A percentile compares a stretch with the other conserved stretches of the same genome.
Conservation (phyloP, 1,284 basidiomycete species). For the Trametes polyzona region DNA sequence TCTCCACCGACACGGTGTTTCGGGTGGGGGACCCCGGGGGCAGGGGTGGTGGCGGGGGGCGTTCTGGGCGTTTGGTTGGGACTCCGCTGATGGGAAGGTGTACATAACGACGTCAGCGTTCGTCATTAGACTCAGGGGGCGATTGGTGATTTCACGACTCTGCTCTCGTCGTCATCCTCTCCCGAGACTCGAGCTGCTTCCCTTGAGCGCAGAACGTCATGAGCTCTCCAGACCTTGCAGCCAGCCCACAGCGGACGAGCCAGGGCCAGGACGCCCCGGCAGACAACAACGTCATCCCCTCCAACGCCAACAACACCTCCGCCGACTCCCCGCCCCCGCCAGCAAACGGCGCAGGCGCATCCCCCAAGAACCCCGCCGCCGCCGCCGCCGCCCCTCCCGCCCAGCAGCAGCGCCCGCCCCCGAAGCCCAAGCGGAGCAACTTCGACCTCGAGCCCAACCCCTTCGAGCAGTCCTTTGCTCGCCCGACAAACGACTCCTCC, state of each 20-base stretch:
- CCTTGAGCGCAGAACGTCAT: conserved; percentile 22
- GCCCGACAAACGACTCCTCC: conserved; percentile 47
- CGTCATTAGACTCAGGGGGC: conserved; percentile 34
- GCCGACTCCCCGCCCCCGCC: conserved; percentile 9
- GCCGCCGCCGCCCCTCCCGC: conserved; percentile 8
- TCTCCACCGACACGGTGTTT: conserved; percentile 23
- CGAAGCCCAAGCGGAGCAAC: conserved; percentile 53
- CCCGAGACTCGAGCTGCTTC: conserved; percentile 26
- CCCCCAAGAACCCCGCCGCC: conserved; percentile 9
- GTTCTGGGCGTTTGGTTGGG: conserved; percentile 23
- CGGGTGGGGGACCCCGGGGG: conserved; percentile 21
- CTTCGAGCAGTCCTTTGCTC: conserved; percentile 92
- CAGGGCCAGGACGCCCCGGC: not conserved
- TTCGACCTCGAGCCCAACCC: conserved; percentile 94
- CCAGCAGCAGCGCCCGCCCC: conserved; percentile 17
- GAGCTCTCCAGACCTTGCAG: conserved; percentile 23
- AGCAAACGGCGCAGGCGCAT: conserved; percentile 7
- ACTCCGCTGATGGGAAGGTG: conserved; percentile 37
- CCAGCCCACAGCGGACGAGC: conserved; percentile 26
- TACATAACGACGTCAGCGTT: conserved; percentile 41
- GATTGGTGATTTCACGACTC: conserved; percentile 27
- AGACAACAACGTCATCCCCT: conserved; percentile 22
- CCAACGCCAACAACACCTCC: not conserved
- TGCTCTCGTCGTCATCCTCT: conserved; percentile 30
- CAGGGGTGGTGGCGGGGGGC: conserved; percentile 28